phyloP scores from a whole-genome alignment of 345 rosid genomes.

The Brassica juncea region DNA sequence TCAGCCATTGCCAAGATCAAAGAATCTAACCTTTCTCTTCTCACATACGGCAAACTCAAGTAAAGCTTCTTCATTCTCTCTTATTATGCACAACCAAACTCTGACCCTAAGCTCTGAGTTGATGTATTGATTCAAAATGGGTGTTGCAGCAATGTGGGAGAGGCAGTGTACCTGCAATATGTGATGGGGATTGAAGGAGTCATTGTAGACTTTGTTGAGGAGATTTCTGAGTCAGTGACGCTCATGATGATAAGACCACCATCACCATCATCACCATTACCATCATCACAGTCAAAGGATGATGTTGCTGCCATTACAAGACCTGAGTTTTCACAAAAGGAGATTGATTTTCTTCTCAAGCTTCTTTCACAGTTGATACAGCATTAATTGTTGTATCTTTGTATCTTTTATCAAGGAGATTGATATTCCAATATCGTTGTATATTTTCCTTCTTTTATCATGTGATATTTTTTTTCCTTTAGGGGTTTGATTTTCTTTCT shows the following conservation, averaged over 20 bases:
- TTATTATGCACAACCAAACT: not conserved
- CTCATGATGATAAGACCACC: constrained; percentile 48
- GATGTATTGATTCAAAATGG: not conserved
- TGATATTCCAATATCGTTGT: not conserved
- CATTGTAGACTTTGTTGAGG: constrained; percentile 80
- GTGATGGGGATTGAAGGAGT: constrained; percentile 94
- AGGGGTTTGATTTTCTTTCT: not conserved
- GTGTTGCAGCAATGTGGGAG: constrained; percentile 70
- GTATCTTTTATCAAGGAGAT: no score
- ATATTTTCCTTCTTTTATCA: not conserved
- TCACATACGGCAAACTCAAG: constrained; percentile 87
- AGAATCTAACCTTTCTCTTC: constrained; percentile 74
- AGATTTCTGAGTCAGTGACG: constrained; percentile 63
- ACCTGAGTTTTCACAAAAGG: constrained; percentile 70
- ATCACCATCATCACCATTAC: constrained; percentile 17
- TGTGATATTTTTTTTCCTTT: not conserved
- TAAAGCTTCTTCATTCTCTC: constrained; percentile 26
- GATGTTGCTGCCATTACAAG: constrained; percentile 42
- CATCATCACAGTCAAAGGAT: constrained; percentile 5
- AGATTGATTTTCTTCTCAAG: constrained; percentile 82
- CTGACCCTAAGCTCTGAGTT: not conserved
- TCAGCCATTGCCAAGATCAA: constrained; percentile 70
- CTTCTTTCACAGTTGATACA: constrained; percentile 84
- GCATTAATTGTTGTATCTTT: constrained; percentile 20
- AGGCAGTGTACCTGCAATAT: constrained; percentile 93